phyloP scores from a whole-genome alignment of 192 early-diverging fungal species.

The Chytriomyces hyalinus region DNA sequence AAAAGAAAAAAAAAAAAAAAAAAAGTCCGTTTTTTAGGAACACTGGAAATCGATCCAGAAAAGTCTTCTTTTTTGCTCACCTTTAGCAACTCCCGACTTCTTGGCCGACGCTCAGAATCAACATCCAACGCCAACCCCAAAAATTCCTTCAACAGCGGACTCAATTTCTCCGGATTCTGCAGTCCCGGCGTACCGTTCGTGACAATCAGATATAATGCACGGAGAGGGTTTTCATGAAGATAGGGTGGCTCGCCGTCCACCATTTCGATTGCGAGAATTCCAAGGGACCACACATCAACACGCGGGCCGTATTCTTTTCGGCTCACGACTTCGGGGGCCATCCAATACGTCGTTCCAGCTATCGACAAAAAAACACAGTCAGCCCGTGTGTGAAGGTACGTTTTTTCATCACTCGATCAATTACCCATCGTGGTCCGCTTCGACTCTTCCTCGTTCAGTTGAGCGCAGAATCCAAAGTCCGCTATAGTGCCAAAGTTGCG shows the following conservation, averaged over 20 bases:
- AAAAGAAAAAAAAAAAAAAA: slow-evolving; percentile 24
- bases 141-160: slow-evolving; percentile 83
- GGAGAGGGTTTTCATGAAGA: slow-evolving; percentile 88
- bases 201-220: slow-evolving; percentile 69
- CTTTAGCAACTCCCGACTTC: slow-evolving; percentile 75
- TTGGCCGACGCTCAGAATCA: slow-evolving; percentile 84
- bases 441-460: slow-evolving; percentile 70
- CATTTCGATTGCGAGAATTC: slow-evolving; percentile 98
- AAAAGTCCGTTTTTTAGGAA: neutral
- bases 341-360: slow-evolving; percentile 91
- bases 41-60: slow-evolving; percentile 1
- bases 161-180: slow-evolving; percentile 84
- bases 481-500: slow-evolving; percentile 41
- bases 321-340: slow-evolving; percentile 95
- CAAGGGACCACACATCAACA: slow-evolving; percentile 95
- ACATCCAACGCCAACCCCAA: slow-evolving; percentile 89
- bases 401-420: slow-evolving; percentile 64
- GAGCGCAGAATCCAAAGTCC: slow-evolving; percentile 86
- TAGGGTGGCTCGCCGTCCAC: slow-evolving; percentile 96
- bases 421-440: slow-evolving; percentile 85
- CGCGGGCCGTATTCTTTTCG: slow-evolving; percentile 87
- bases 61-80: slow-evolving; percentile 40
- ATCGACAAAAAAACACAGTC: neutral
- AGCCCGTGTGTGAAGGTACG: slow-evolving; percentile 38
- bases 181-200: slow-evolving; percentile 92